Percentiles rank a stretch among this genome's conserved stretches.
phyloP scores from a whole-genome alignment of 1,284 basidiomycete species.

The Cutaneotrichosporon arboriforme region DNA sequence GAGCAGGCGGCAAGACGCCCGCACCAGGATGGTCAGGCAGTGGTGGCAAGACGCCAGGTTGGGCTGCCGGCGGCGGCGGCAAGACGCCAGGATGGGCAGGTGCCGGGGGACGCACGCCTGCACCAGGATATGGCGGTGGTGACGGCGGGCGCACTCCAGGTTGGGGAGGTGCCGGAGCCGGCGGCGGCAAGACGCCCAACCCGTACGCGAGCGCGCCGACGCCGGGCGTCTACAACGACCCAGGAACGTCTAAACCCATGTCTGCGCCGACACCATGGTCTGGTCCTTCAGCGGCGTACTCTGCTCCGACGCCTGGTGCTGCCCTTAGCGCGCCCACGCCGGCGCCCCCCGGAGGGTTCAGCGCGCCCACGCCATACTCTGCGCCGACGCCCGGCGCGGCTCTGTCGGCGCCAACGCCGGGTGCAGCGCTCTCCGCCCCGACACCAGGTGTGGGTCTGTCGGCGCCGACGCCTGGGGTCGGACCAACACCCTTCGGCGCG shows the following conservation, averaged over 20 bases:
- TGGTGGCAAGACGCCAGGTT: conserved; percentile 55
- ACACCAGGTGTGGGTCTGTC: conserved; percentile 32
- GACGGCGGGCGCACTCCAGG: conserved; percentile 46
- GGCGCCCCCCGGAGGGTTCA: conserved; percentile 36
- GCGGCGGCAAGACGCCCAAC: conserved; percentile 55
- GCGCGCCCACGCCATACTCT: conserved; percentile 48
- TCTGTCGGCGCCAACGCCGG: conserved; percentile 48
- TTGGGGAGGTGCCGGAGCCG: conserved; percentile 23
- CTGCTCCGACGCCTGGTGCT: conserved; percentile 41
- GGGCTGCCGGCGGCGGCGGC: conserved; percentile 47
- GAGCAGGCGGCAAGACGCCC: conserved; percentile 52
- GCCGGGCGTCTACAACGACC: conserved; percentile 23
- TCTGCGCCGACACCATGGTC: conserved; percentile 54
- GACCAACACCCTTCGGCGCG: conserved; percentile 51
- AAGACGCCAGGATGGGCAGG: conserved; percentile 57
- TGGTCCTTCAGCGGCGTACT: conserved; percentile 22
- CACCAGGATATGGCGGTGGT: conserved; percentile 23
- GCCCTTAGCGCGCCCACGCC: conserved; percentile 51
- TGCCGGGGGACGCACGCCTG: conserved; percentile 39
- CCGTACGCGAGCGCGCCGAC: conserved; percentile 51
- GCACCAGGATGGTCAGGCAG: conserved; percentile 53
- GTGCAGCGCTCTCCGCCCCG: conserved; percentile 41
- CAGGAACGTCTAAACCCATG: conserved; percentile 28
- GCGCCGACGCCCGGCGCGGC: conserved; percentile 49
- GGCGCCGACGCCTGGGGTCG: conserved; percentile 32